Conservation (phyloP, 495 filamentous ascomycete genomes). For the Xylaria scruposa region DNA sequence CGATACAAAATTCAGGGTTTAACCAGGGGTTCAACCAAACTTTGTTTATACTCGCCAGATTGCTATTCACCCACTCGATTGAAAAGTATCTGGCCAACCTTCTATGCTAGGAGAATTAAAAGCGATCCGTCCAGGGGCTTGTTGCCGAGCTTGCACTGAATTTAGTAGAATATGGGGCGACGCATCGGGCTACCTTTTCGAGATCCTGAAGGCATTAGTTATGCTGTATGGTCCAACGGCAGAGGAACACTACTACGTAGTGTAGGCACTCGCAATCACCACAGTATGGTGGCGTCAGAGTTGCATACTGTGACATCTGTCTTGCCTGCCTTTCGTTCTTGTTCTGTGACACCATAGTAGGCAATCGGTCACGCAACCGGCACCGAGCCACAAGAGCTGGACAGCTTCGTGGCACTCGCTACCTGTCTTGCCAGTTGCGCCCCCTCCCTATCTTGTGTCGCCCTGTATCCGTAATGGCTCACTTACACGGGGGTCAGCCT, state of each 20-base stretch:
- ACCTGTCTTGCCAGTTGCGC: not conserved
- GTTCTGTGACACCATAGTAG: not conserved
- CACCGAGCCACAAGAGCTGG: not conserved
- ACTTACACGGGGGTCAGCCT: constrained; percentile 5
- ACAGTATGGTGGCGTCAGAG: not conserved
- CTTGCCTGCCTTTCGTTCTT: not conserved
- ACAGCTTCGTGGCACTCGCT: not conserved
- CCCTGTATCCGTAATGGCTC: not conserved
- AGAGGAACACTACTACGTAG: too few relatives aligned
- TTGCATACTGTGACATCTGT: not conserved
- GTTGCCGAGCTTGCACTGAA: too few relatives aligned
- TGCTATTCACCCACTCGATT: too few relatives aligned
- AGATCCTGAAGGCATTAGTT: too few relatives aligned
- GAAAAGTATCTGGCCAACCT: too few relatives aligned
- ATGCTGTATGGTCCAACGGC: not conserved
- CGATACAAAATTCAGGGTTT: too few relatives aligned
- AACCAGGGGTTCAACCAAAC: too few relatives aligned
- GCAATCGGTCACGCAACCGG: constrained; percentile 14
- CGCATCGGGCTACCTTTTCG: too few relatives aligned
- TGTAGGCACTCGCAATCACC: not conserved
- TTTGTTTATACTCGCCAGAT: too few relatives aligned
- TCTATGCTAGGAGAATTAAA: too few relatives aligned
- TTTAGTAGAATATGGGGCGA: too few relatives aligned
- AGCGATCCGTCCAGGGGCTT: too few relatives aligned
- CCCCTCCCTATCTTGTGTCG: not conserved